Percentiles rank a stretch among this genome's conserved stretches.
These are phyloP conservation scores for Podaxis sp. DNA, from an alignment of 768 basidiomycete species.

Conservation along the genomic window DNA sequence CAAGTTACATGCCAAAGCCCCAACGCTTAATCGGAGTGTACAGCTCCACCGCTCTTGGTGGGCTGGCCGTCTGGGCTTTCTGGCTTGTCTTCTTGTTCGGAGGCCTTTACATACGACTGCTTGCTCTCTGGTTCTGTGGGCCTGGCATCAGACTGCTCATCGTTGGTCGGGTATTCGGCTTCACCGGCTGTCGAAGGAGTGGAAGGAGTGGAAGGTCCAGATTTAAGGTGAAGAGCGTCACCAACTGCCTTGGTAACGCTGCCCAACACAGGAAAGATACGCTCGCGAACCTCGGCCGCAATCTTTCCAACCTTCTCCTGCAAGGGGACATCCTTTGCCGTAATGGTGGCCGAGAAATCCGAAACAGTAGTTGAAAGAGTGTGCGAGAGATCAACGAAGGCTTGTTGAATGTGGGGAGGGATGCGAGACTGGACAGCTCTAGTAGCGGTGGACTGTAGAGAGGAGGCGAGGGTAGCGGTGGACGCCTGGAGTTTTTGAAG, in stretches of 20 bases:
- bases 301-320: conserved; percentile 63
- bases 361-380: conserved; percentile 44
- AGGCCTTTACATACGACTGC: neutral
- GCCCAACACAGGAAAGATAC: conserved; percentile 62
- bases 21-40: neutral
- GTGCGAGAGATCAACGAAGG: conserved; percentile 50
- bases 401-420: conserved; percentile 58
- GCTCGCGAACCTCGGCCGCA: conserved; percentile 54
- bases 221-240: conserved; percentile 27
- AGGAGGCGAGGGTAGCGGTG: conserved; percentile 46
- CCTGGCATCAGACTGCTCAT: neutral
- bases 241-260: conserved; percentile 40
- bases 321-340: conserved; percentile 51
- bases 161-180: conserved; percentile 5
- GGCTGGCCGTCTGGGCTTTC: neutral
- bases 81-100: neutral
- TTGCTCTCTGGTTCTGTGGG: neutral
- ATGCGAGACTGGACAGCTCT: conserved; percentile 37
- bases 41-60: neutral
- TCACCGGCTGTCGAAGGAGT: neutral
- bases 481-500: conserved; percentile 65
- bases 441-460: conserved; percentile 36
- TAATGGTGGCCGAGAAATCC: conserved; percentile 54
- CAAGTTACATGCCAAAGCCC: neutral
- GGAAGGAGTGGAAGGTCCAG: conserved; percentile 14